Evolutionary conservation across 2,329 filamentous ascomycete genomes (phyloP), one percentile per base, ranked within the genome.

Genomic region (Trichoderma sp.): DNA sequence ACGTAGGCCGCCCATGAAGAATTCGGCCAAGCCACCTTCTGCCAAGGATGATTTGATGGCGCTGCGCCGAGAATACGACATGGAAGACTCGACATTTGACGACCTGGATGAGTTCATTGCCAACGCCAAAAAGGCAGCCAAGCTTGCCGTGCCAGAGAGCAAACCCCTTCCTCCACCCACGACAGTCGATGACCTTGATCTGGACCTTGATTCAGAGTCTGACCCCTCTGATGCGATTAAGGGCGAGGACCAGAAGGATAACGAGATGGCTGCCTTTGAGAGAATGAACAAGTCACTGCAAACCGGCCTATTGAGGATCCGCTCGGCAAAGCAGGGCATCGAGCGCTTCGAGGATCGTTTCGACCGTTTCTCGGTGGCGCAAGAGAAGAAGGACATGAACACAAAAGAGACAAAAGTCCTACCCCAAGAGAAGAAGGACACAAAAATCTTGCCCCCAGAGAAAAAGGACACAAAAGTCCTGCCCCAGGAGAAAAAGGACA

Each of bases 61-160:
- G 60, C 83, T 89, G 54, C 81, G 86, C 70, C 80, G 80, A 17
- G 78, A 77, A 53, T 82, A 87, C 71, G 81, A 87, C 64, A 83
- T 87, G 29, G 86, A 88, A 19, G 86, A 88, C 71, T 86, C 84
- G 1, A 88, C 86, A 0, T 75, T 87, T n/a, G 86, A 88, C 57
- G 84, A 88, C 69, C 78, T 88, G 34, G 84, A 84, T 67, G 82
- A 84, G 32, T 77, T 87, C 45, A 73, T 87, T 29, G 74, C 76
- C 34, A 54, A 54, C 17, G 78, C 78, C n/a, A 77, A 77, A 60
- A 79, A 78, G 67, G 71, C 71, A 8, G 71, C 72, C 45, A 67
- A 76, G 13, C 71, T 74, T 17, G 32, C 32, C 42, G 71, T 68
- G 17, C 69, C 77, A 15, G 68, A 75, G 7, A 72, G 75, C 48